Conservation (phyloP, 1,284 basidiomycete species). For the Rugiboletus extremiorientalis region DNA sequence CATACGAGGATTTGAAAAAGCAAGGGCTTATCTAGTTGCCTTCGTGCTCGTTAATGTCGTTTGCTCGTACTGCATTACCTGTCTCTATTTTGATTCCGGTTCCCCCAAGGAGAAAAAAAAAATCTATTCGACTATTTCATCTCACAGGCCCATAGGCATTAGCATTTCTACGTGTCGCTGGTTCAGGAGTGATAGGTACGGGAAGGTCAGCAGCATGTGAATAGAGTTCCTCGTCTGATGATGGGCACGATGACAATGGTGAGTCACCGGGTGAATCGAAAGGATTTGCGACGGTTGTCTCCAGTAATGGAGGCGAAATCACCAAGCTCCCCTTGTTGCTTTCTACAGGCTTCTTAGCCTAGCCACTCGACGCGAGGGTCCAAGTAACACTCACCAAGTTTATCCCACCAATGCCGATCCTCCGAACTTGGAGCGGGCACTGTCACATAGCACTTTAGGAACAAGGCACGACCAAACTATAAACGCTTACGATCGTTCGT, state of each 20-base stretch:
- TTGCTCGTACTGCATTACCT: constrained; percentile 12
- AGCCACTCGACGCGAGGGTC: not conserved
- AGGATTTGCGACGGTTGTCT: constrained; percentile 53
- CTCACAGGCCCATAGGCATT: constrained; percentile 6
- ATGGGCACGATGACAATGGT: constrained; percentile 68
- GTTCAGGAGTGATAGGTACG: constrained; percentile 52
- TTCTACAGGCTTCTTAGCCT: constrained; percentile 40
- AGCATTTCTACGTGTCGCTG: constrained; percentile 35
- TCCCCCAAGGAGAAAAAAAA: not conserved
- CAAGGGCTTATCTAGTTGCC: constrained; percentile 74
- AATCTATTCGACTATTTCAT: constrained; percentile 14
- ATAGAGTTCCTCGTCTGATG: constrained; percentile 81
- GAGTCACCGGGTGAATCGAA: constrained; percentile 68
- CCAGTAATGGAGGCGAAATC: constrained; percentile 50
- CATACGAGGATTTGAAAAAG: constrained; percentile 90
- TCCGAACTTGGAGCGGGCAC: constrained; percentile 81
- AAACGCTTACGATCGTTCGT: constrained; percentile 35
- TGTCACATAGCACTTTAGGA: constrained; percentile 30
- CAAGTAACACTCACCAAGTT: constrained; percentile 47
- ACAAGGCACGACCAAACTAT: not conserved
- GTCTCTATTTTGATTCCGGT: not conserved
- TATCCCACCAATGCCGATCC: constrained; percentile 74
- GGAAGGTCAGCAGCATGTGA: constrained; percentile 64
- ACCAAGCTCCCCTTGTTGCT: constrained; percentile 50
- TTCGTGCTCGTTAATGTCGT: constrained; percentile 5